Evolutionary conservation across 2,329 filamentous ascomycete genomes (phyloP).

Genomic region (Ophiocordyceps unilateralis): DNA sequence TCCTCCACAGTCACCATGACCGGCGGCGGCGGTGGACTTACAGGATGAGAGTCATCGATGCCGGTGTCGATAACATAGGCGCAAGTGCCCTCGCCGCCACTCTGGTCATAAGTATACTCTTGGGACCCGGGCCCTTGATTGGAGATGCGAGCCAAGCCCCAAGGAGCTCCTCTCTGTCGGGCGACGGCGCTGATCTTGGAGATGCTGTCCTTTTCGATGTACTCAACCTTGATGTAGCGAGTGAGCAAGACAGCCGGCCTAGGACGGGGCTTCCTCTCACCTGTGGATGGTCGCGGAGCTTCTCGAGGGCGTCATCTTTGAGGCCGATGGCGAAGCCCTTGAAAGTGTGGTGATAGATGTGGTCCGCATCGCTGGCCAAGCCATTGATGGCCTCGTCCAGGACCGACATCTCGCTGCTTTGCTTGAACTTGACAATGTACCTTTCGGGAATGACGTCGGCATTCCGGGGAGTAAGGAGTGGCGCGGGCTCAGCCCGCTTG

Average conservation of each 20-base stretch:
- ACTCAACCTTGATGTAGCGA: conserved; percentile 11
- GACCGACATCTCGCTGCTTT: conserved; percentile 2
- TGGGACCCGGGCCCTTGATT: conserved; percentile 8
- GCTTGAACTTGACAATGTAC: conserved; percentile 13
- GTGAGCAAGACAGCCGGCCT: not conserved
- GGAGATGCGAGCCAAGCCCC: conserved; percentile 19
- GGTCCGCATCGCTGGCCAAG: conserved; percentile 7
- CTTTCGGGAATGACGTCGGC: conserved; percentile 8
- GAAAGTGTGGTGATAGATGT: conserved; percentile 8
- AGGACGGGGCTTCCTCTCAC: conserved; percentile 2
- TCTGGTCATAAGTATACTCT: conserved; percentile 12
- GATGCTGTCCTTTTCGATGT: conserved; percentile 18
- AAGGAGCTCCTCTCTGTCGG: conserved; percentile 17
- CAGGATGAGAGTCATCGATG: conserved; percentile 14
- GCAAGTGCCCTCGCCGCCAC: conserved; percentile 17
- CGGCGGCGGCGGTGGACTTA: too few relatives aligned
- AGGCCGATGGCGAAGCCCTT: conserved; percentile 9
- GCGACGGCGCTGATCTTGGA: conserved; percentile 3
- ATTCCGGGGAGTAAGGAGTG: conserved; percentile 4
- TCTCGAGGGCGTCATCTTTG: conserved; percentile 4
- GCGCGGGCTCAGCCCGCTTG: conserved; percentile 6
- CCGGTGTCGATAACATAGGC: conserved; percentile 26
- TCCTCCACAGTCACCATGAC: not conserved
- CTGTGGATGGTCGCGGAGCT: conserved; percentile 8
- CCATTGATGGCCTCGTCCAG: conserved; percentile 4